These are phyloP conservation scores for Skeletonema potamos DNA, from an alignment of 108 stramenopile species.

Conservation along the genomic window DNA sequence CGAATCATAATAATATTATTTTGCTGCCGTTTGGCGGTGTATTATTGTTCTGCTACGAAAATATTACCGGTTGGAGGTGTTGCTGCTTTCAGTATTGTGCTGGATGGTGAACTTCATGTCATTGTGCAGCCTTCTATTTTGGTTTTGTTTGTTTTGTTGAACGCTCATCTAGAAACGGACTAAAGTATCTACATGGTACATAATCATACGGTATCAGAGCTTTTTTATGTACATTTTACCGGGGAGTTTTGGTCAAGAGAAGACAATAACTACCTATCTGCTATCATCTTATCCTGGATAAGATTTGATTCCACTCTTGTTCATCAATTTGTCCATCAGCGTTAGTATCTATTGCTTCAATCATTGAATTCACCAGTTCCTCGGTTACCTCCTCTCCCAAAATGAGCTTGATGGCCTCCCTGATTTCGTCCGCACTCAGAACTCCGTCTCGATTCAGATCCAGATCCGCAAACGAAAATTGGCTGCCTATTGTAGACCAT, in stretches of 20 bases:
- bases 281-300: conserved; percentile 51
- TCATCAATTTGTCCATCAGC: conserved; percentile 66
- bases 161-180: no score
- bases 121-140: no score
- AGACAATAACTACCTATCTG: no score
- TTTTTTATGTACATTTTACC: no score
- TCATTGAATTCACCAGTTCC: conserved; percentile 70
- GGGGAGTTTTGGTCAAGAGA: no score
- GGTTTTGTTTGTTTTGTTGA: no score
- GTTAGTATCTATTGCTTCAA: conserved; percentile 69
- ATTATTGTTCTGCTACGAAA: background rate
- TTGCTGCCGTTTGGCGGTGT: background rate
- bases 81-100: no score
- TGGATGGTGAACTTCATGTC: no score
- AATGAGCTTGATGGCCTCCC: conserved; percentile 37
- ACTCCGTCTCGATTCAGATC: conserved; percentile 73
- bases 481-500: conserved; percentile 48
- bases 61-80: no score
- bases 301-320: conserved; percentile 62
- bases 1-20: conserved; percentile 90
- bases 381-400: conserved; percentile 62
- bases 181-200: no score
- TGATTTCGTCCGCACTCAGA: conserved; percentile 60
- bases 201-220: no score
- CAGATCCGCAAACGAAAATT: conserved; percentile 55